These are phyloP conservation scores for Debaryomyces prosopidis DNA, from an alignment of 805 yeast genomes.

Conservation along the genomic window DNA sequence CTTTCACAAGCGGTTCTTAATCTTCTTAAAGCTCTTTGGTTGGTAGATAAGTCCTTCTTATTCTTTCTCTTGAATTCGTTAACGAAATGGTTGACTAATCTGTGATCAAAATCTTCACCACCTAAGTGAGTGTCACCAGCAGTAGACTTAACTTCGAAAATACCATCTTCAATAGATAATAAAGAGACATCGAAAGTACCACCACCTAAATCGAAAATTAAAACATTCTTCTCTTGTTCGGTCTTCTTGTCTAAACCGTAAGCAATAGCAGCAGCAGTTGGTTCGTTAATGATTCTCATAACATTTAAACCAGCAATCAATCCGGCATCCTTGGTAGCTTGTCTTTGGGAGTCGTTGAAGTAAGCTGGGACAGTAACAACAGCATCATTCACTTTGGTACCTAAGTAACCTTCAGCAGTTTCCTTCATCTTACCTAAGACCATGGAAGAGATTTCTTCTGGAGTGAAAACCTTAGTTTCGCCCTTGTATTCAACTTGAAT, in stretches of 20 bases:
- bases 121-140: conserved; percentile 61
- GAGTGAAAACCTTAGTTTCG: conserved; percentile 84
- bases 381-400: conserved; percentile 65
- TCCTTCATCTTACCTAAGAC: conserved; percentile 85
- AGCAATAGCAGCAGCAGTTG: conserved; percentile 81
- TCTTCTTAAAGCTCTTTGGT: conserved; percentile 98
- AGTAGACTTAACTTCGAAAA: conserved; percentile 49
- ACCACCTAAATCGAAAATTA: conserved; percentile 51
- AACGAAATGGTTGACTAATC: conserved; percentile 90
- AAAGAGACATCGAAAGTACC: conserved; percentile 50
- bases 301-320: conserved; percentile 94
- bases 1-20: conserved; percentile 98
- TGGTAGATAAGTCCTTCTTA: conserved; percentile 88
- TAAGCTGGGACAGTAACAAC: conserved; percentile 97
- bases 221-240: conserved; percentile 66
- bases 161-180: conserved; percentile 49
- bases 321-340: conserved; percentile 98
- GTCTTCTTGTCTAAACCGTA: conserved; percentile 47
- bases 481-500: conserved; percentile 81
- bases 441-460: conserved; percentile 96
- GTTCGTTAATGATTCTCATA: conserved; percentile 92
- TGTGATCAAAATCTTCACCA: conserved; percentile 98
- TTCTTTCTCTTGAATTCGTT: conserved; percentile 97
- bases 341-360: conserved; percentile 97
- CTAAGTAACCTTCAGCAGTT: conserved; percentile 84